These are phyloP conservation scores for Penicillium decumbens DNA, from an alignment of 2,329 filamentous ascomycete species.

Conservation along the genomic window DNA sequence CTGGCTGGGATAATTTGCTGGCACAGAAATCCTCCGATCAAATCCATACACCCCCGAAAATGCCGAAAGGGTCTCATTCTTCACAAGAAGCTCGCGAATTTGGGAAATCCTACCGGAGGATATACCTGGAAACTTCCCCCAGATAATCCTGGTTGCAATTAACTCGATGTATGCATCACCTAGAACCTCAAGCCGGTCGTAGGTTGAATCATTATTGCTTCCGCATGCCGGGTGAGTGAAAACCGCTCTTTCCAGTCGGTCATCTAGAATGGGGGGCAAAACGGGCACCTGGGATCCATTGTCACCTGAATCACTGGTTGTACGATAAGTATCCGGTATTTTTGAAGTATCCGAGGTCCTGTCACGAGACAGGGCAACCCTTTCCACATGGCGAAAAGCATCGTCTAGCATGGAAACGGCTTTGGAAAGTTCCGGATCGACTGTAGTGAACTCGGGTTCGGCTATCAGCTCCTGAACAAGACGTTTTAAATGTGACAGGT, in stretches of 20 bases:
- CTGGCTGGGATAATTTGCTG: slow-evolving; percentile 42
- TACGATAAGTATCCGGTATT: neutral
- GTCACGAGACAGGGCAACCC: neutral
- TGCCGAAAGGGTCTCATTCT: slow-evolving; percentile 69
- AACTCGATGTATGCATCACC: slow-evolving; percentile 83
- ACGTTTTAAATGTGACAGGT: slow-evolving; percentile 17
- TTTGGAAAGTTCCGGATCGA: slow-evolving; percentile 17
- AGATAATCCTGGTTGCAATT: slow-evolving; percentile 70
- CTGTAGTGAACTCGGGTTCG: slow-evolving; percentile 11
- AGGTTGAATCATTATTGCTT: slow-evolving; percentile 43
- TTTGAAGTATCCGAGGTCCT: neutral
- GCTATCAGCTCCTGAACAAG: slow-evolving; percentile 22
- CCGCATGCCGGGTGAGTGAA: slow-evolving; percentile 61
- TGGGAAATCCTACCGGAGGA: slow-evolving; percentile 67
- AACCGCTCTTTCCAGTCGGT: slow-evolving; percentile 56
- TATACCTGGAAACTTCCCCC: slow-evolving; percentile 62
- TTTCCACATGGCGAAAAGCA: slow-evolving; percentile 12
- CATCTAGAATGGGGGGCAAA: slow-evolving; percentile 59
- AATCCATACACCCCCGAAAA: slow-evolving; percentile 70
- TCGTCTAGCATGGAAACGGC: slow-evolving; percentile 20
- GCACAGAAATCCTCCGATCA: slow-evolving; percentile 59
- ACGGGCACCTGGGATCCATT: slow-evolving; percentile 13
- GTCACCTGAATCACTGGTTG: neutral
- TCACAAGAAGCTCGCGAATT: slow-evolving; percentile 71
- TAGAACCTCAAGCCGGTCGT: slow-evolving; percentile 82